phyloP scores from a whole-genome alignment of 768 basidiomycete species.

The Pleurotus pulmonarius region DNA sequence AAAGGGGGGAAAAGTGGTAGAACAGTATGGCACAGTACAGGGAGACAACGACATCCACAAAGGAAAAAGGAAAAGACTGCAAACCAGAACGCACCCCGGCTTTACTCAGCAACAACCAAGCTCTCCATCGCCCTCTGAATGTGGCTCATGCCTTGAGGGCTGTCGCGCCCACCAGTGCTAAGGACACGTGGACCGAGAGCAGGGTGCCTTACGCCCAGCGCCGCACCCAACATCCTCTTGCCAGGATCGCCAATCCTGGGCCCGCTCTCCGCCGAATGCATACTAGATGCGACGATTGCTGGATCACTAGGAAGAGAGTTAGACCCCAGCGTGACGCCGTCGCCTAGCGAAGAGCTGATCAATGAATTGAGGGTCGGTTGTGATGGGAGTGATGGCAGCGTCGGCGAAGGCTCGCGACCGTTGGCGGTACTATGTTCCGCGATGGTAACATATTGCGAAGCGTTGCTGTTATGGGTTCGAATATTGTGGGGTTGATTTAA shows the following conservation, averaged over 20 bases:
- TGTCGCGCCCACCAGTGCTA: slow-evolving; percentile 35
- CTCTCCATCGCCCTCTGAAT: slow-evolving; percentile 76
- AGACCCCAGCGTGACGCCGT: slow-evolving; percentile 41
- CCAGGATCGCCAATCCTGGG: slow-evolving; percentile 87
- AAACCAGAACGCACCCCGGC: not conserved
- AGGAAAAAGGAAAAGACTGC: not conserved
- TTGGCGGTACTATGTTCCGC: slow-evolving; percentile 45
- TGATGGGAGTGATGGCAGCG: slow-evolving; percentile 73
- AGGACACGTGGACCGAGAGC: slow-evolving; percentile 60
- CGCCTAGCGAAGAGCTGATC: slow-evolving; percentile 69
- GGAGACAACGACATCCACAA: slow-evolving; percentile 2
- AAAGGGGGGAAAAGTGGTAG: not conserved
- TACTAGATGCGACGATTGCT: slow-evolving; percentile 59
- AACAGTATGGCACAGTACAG: slow-evolving; percentile 1
- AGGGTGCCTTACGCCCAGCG: slow-evolving; percentile 81
- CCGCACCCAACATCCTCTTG: slow-evolving; percentile 85
- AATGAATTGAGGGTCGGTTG: slow-evolving; percentile 85
- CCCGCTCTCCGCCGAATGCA: slow-evolving; percentile 34
- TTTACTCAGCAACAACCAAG: slow-evolving; percentile 66
- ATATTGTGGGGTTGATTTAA: slow-evolving; percentile 31
- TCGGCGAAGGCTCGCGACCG: slow-evolving; percentile 76
- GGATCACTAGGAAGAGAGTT: slow-evolving; percentile 53
- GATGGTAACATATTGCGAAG: slow-evolving; percentile 36
- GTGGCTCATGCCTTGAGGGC: slow-evolving; percentile 50
- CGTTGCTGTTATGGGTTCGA: slow-evolving; percentile 23